These are phyloP conservation scores for Trichomonas vaginalis DNA, from an alignment of 208 protist species.

Conservation along the genomic window DNA sequence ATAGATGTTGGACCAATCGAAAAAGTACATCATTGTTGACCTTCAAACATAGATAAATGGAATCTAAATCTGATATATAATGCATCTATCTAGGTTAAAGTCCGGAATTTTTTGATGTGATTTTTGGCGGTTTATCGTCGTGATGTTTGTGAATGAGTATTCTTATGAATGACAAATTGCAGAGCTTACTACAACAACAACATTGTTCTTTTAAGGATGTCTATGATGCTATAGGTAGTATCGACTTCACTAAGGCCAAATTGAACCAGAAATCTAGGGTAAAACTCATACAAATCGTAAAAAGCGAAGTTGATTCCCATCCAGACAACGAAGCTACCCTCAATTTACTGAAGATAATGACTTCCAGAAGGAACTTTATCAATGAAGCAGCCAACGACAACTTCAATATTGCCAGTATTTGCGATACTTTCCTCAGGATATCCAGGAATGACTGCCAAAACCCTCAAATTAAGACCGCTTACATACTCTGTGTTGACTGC, in stretches of 20 bases:
- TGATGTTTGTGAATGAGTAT: background rate
- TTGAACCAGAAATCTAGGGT: background rate
- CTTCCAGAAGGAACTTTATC: background rate
- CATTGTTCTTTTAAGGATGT: background rate
- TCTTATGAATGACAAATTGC: background rate
- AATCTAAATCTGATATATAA: background rate
- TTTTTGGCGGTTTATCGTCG: background rate
- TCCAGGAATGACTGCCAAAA: background rate
- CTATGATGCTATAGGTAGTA: background rate
- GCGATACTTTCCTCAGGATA: background rate
- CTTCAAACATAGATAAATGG: background rate
- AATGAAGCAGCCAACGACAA: background rate
- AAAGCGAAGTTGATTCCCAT: background rate
- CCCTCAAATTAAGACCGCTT: background rate
- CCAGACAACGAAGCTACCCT: background rate
- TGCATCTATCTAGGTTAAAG: background rate
- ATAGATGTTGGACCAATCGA: background rate
- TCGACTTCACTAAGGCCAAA: background rate
- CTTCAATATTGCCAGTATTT: background rate
- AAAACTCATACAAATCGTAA: background rate
- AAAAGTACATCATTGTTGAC: background rate
- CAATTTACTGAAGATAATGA: background rate
- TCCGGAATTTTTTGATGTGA: background rate
- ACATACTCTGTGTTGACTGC: background rate
- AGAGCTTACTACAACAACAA: background rate